phyloP scores from a whole-genome alignment of 2,329 filamentous ascomycete genomes.

The Nemania diffusa region DNA sequence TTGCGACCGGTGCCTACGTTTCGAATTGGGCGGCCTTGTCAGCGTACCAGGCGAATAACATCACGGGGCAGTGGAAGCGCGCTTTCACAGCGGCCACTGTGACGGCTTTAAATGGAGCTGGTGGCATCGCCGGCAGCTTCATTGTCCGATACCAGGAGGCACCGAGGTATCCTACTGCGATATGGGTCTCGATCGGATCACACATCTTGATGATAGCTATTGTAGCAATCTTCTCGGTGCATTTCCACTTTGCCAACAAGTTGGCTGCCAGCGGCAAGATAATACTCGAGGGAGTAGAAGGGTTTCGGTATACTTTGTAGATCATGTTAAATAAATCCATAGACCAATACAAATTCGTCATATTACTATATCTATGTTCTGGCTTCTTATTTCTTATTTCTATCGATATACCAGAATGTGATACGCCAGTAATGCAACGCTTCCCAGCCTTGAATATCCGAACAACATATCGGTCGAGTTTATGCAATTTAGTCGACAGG shows the following conservation, averaged over 20 bases:
- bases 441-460: not conserved
- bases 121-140: conserved; percentile 73
- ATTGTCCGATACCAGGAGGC: conserved; percentile 71
- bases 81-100: conserved; percentile 69
- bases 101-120: conserved; percentile 70
- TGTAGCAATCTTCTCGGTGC: conserved; percentile 61
- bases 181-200: conserved; percentile 75
- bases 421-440: not conserved
- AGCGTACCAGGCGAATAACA: conserved; percentile 71
- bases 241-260: conserved; percentile 64
- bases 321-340: not conserved
- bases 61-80: conserved; percentile 72
- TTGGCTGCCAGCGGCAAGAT: conserved; percentile 58
- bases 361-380: conserved; percentile 8
- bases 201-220: conserved; percentile 68
- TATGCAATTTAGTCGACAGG: not conserved
- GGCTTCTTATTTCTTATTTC: conserved; percentile 3
- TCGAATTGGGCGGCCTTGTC: conserved; percentile 76
- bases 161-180: conserved; percentile 70
- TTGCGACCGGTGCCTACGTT: conserved; percentile 75
- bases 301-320: conserved; percentile 48
- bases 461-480: not conserved
- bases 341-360: not conserved
- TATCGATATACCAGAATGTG: not conserved
- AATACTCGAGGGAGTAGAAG: conserved; percentile 59